A percentile compares a stretch with the other conserved stretches of the same genome.
phyloP scores from a whole-genome alignment of 805 yeast genomes.

The Hanseniaspora nectarophila region DNA sequence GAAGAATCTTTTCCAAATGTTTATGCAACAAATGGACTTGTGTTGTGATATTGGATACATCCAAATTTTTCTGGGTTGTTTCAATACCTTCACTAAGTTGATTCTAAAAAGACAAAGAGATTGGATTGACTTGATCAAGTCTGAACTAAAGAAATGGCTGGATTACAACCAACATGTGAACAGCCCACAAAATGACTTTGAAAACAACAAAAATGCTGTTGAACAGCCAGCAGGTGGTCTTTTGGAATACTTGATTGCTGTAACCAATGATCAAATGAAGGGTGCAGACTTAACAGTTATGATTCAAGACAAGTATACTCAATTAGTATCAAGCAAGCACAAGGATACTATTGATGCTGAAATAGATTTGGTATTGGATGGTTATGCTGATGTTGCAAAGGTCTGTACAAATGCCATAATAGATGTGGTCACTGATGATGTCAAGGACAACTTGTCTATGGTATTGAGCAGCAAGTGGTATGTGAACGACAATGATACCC shows the following conservation, averaged over 20 bases:
- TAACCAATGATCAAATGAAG: slow-evolving; percentile 72
- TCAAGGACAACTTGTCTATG: slow-evolving; percentile 46
- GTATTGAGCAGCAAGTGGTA: slow-evolving; percentile 66
- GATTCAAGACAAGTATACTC: slow-evolving; percentile 51
- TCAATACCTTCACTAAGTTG: slow-evolving; percentile 54
- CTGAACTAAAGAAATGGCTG: slow-evolving; percentile 37
- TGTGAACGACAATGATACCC: slow-evolving; percentile 31
- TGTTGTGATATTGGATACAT: slow-evolving; percentile 79
- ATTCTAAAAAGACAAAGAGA: slow-evolving; percentile 49
- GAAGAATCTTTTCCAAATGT: slow-evolving; percentile 65
- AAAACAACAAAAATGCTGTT: slow-evolving; percentile 30
- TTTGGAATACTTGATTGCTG: slow-evolving; percentile 66
- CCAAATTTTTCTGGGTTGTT: slow-evolving; percentile 63
- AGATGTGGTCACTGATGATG: slow-evolving; percentile 59
- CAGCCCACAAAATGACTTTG: slow-evolving; percentile 22
- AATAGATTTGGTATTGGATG: slow-evolving; percentile 58
- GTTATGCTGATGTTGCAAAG: slow-evolving; percentile 64
- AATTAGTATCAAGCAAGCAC: slow-evolving; percentile 55
- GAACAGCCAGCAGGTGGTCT: slow-evolving; percentile 57
- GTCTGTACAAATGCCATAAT: slow-evolving; percentile 45
- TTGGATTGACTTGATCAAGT: slow-evolving; percentile 47
- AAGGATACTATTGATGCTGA: slow-evolving; percentile 45
- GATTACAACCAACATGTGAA: slow-evolving; percentile 23
- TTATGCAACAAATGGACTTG: slow-evolving; percentile 79
- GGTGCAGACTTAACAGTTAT: slow-evolving; percentile 62